Conservation (phyloP, 257 asterid species). For the Nicotiana tabacum region DNA sequence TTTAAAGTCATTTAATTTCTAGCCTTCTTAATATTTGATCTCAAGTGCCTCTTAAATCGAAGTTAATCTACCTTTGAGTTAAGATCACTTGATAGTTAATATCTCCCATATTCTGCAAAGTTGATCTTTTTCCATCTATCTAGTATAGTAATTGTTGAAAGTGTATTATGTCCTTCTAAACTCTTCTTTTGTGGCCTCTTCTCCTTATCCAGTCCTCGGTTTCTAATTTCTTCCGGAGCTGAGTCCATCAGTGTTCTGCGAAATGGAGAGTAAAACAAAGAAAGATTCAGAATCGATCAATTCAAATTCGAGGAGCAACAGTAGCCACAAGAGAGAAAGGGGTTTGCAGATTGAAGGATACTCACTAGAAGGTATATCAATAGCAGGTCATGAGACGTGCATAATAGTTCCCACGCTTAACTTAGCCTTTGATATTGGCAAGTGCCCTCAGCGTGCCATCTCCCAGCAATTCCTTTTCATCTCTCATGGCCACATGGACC, state of each 20-base stretch:
- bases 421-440: constrained; percentile 86
- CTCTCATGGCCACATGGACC: constrained; percentile 99
- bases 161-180: neutral
- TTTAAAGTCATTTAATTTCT: neutral
- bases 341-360: constrained; percentile 62
- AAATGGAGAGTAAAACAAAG: neutral
- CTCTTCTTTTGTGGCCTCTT: neutral
- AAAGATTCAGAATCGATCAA: constrained; percentile 1
- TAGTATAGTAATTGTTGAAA: neutral
- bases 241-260: neutral
- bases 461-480: constrained; percentile 89
- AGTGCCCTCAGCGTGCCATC: constrained; percentile 95
- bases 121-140: neutral
- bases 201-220: neutral
- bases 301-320: constrained; percentile 22
- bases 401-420: constrained; percentile 73
- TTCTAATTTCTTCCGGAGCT: neutral
- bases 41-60: neutral
- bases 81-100: neutral
- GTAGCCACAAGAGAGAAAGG: constrained; percentile 37
- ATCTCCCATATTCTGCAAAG: neutral
- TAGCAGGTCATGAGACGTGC: constrained; percentile 97
- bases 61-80: neutral
- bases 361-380: constrained; percentile 71
- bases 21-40: neutral